Base-by-base conservation (phyloP, 2,329 filamentous ascomycete genomes). In the Plectosphaerella cucumerina region DNA sequence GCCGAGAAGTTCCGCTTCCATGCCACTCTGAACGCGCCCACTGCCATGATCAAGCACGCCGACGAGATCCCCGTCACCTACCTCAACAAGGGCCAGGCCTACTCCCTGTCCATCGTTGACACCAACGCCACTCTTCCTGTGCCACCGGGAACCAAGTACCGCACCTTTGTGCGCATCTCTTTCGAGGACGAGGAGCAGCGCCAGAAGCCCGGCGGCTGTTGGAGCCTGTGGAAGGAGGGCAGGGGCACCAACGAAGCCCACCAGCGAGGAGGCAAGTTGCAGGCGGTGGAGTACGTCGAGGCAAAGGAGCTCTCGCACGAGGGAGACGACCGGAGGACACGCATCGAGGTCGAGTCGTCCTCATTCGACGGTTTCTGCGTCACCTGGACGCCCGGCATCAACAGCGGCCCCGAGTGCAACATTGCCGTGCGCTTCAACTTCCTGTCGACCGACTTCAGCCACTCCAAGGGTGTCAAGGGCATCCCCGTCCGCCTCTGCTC, bases 1-100 rank as follows among this genome's bases (percentile, higher is more conserved):
- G 80, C 77, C 10, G 85, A 89, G 61, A 87, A 86, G 63, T 97
- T 97, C 64, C 89, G 94, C 39, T 97, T 90, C 64, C 89, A 94
- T 65, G 87, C 90, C 47, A 94, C 90, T 1, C 72, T 99, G 44
- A 95, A 96, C 66, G 93, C 94, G 1, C 91, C 93, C 3, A 99
- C 94, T 0, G 94, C 94, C 8, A 99, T 97, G 94, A 87, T 95
- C 63, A 95, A 89, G 67, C 85, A 91, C 55, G 71, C 84, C 1
- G 88, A 95, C 53, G 93, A 97, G 66, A 95, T 97, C 21, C 94
- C 94, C 0, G 84, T 97, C n/a, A 97, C 93, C 0, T 99, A 99
- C 65, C 80, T 99, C 17, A 99, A 99, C 73, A 97, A 97, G 70
- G 92, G 93, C 21, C 93, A 97, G 66, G 90, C 91, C 15, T 99